A percentile compares a stretch with the other conserved stretches of the same genome.
Conservation (phyloP, 1,284 basidiomycete species). For the Trametes pubescens region DNA sequence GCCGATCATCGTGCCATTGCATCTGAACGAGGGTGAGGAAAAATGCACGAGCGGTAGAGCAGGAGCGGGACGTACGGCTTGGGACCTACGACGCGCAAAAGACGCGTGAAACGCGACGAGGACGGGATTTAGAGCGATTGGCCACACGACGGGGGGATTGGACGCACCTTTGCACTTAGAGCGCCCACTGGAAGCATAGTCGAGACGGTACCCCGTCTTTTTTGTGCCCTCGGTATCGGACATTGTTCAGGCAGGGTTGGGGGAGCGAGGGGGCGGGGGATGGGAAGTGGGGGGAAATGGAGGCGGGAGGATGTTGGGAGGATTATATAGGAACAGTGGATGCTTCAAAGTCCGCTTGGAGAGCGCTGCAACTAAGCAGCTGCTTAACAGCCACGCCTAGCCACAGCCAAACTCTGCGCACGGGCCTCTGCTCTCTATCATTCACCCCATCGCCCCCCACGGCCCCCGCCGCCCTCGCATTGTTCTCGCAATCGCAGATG, state of each 20-base stretch:
- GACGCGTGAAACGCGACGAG: conserved; percentile 42
- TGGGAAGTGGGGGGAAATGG: conserved; percentile 34
- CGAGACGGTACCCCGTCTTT: conserved; percentile 77
- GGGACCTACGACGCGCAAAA: conserved; percentile 58
- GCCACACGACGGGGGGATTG: conserved; percentile 32
- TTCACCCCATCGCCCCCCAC: conserved; percentile 10
- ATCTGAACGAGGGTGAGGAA: conserved; percentile 27
- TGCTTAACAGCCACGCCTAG: conserved; percentile 32
- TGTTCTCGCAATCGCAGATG: background rate
- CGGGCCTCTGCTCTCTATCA: conserved; percentile 30
- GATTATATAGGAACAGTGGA: conserved; percentile 37
- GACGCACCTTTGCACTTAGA: conserved; percentile 85
- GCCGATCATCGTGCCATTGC: conserved; percentile 67
- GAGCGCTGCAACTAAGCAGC: conserved; percentile 34
- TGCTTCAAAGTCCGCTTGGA: conserved; percentile 47
- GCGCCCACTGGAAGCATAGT: conserved; percentile 72
- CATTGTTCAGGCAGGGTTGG: conserved; percentile 49
- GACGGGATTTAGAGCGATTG: conserved; percentile 28
- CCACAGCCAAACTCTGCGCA: conserved; percentile 32
- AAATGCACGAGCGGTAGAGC: conserved; percentile 34
- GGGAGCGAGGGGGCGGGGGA: conserved; percentile 27
- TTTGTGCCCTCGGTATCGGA: conserved; percentile 62
- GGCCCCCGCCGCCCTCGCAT: background rate
- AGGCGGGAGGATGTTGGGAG: conserved; percentile 31
- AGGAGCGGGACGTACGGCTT: conserved; percentile 76